phyloP scores from a whole-genome alignment of 139 green algal species.

The Astrephomene gubernaculifera region DNA sequence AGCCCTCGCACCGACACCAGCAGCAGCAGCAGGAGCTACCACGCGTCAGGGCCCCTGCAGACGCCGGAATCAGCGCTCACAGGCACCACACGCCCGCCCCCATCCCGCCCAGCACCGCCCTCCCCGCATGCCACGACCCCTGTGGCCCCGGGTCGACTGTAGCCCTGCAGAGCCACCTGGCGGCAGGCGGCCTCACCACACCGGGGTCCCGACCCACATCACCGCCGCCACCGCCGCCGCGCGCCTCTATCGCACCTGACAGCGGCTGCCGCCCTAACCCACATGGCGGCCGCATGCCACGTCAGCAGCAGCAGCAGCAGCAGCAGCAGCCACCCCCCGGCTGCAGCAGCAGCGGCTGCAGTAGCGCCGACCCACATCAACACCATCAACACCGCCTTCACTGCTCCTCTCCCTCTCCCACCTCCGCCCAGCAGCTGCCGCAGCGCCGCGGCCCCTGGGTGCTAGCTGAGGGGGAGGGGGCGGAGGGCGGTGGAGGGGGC shows the following conservation, averaged over 20 bases:
- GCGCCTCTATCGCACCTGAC: background rate
- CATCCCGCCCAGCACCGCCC: background rate
- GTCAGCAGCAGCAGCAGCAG: slow-evolving; percentile 11
- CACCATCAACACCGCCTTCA: background rate
- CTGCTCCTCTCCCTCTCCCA: background rate
- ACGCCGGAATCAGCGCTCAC: background rate
- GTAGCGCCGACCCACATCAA: background rate
- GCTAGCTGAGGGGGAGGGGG: background rate
- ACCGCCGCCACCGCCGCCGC: too few relatives aligned
- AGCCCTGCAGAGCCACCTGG: background rate
- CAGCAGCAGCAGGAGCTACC: background rate
- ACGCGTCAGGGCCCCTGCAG: background rate
- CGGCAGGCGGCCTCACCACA: too few relatives aligned
- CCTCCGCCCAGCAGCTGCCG: background rate
- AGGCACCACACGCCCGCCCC: too few relatives aligned
- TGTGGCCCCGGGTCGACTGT: background rate
- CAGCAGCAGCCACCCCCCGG: background rate
- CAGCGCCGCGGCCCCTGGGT: background rate
- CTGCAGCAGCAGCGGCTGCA: background rate
- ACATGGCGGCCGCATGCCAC: background rate
- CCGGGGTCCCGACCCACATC: background rate
- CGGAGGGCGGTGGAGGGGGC: background rate
- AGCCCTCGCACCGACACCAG: background rate
- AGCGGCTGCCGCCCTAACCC: background rate
- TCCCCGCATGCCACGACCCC: background rate